Evolutionary conservation across 129 eudicot species (phyloP), one percentile per base, ranked within the genome.

Genomic region (Lonicera japonica): DNA sequence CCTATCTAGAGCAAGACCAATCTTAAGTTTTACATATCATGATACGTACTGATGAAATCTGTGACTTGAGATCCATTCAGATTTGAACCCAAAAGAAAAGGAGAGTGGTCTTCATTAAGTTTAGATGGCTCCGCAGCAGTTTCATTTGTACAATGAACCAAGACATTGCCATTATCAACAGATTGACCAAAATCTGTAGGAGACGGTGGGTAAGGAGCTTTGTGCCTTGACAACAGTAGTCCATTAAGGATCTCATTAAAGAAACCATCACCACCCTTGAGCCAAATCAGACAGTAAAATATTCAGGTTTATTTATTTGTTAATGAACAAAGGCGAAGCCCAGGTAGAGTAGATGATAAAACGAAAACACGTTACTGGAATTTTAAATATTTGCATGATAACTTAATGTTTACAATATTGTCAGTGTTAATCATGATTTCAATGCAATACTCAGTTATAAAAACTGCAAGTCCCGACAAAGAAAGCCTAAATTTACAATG

Each of bases 211-310:
- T 75, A 87, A 19, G 94, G 77, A 69, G 88, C 88, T 77, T 70
- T 82, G 68, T 87, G 96, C 82, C 96, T 87, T 67, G 98, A 80
- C 76, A 83, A 75, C 60, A 87, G 91, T 75, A 87, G 60, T 58
- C 96, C 98, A 17, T 92, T 92, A 23, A 92, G 83, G 65, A 92
- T 82, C 70, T 92, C 98, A 56, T 82, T 87, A 73, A 92, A 92
- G 65, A 92, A 78, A 43, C 98, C 98, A 75, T 92, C 98, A 71
- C 98, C 98, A n/a, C 98, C 98, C 98, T 92, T 74, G 70, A 73
- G 58, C 48, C 63, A 60, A 59, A 63, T 54, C 29, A 66, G 16
- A 56, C 21, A 39, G 21, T 25, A 11, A 65, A 65, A 66, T 9
- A 25, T 8, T 34, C 11, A n/a, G n/a, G n/a, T n/a, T n/a, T n/a